A percentile compares a stretch with the other conserved stretches of the same genome.
phyloP scores from a whole-genome alignment of 306 rosid species.

The Canavalia ensiformis region DNA sequence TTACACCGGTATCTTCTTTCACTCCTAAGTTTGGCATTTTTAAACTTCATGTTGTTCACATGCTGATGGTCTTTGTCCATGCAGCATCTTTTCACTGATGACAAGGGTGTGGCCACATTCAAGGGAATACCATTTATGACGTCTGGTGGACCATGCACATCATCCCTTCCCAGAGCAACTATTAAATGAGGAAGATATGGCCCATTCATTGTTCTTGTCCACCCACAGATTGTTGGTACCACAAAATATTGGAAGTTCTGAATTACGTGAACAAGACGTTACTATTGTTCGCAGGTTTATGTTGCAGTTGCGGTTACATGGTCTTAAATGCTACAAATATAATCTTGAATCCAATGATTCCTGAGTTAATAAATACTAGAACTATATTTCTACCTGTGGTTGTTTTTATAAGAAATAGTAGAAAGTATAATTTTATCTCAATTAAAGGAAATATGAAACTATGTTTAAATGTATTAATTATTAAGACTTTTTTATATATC shows the following conservation, averaged over 20 bases:
- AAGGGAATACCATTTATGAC: conserved; percentile 95
- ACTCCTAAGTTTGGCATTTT: neutral
- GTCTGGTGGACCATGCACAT: conserved; percentile 85
- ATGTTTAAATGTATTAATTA: too few relatives aligned
- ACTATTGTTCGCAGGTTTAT: conserved; percentile 20
- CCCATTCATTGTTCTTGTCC: conserved; percentile 44
- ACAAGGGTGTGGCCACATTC: conserved; percentile 84
- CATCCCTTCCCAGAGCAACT: conserved; percentile 77
- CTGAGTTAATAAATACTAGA: neutral
- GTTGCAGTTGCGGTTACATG: conserved; percentile 40
- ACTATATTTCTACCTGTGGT: too few relatives aligned
- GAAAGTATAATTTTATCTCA: too few relatives aligned
- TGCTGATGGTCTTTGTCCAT: conserved; percentile 44
- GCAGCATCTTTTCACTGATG: conserved; percentile 95
- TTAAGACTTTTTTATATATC: too few relatives aligned
- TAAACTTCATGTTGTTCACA: conserved; percentile 20
- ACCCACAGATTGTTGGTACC: conserved; percentile 42
- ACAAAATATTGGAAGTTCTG: conserved; percentile 38
- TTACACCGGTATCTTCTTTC: conserved; percentile 74
- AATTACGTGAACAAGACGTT: conserved; percentile 37
- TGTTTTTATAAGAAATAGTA: too few relatives aligned
- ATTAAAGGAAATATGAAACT: too few relatives aligned
- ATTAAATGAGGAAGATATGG: conserved; percentile 61
- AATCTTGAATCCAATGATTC: conserved; percentile 24
- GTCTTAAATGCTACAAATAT: conserved; percentile 37